These are phyloP conservation scores for Trichoderma sp. DNA, from an alignment of 2,329 filamentous ascomycete genomes.

Conservation along the genomic window DNA sequence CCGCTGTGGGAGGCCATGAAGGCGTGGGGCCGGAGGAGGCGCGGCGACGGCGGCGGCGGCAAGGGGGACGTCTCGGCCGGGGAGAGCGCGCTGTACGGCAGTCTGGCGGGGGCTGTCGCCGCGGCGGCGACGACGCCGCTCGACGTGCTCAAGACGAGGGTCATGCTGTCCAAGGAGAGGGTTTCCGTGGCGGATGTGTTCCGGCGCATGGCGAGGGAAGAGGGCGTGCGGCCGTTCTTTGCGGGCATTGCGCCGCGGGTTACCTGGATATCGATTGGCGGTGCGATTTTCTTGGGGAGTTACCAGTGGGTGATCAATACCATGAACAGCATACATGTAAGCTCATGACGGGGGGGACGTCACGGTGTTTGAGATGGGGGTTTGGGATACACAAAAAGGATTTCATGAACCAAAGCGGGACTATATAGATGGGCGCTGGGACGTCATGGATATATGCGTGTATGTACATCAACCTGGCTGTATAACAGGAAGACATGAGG, in stretches of 20 bases:
- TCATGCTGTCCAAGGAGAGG: slow-evolving; percentile 82
- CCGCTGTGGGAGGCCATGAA: slow-evolving; percentile 96
- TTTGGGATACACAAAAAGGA: not conserved
- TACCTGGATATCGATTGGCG: slow-evolving; percentile 92
- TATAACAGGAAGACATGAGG: slow-evolving; percentile 26
- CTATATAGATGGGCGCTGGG: slow-evolving; percentile 16
- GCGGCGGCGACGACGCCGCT: slow-evolving; percentile 89
- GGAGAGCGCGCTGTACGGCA: slow-evolving; percentile 85
- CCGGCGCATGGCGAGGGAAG: slow-evolving; percentile 62
- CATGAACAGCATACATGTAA: slow-evolving; percentile 44
- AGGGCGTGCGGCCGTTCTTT: slow-evolving; percentile 71
- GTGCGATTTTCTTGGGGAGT: slow-evolving; percentile 90
- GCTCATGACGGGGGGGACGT: slow-evolving; percentile 9
- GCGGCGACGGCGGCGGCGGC: slow-evolving; percentile 34
- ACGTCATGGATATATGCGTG: slow-evolving; percentile 1
- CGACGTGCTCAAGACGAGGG: slow-evolving; percentile 93
- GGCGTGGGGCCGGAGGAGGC: slow-evolving; percentile 59
- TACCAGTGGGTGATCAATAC: slow-evolving; percentile 88
- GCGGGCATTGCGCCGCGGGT: slow-evolving; percentile 78
- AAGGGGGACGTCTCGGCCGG: slow-evolving; percentile 60
- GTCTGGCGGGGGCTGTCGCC: slow-evolving; percentile 78
- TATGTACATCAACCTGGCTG: slow-evolving; percentile 14
- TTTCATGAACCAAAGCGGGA: not conserved
- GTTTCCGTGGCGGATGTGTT: slow-evolving; percentile 63
- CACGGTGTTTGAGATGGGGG: not conserved